Base-by-base conservation (phyloP, 805 yeast genomes). In the Candida suzukii region DNA sequence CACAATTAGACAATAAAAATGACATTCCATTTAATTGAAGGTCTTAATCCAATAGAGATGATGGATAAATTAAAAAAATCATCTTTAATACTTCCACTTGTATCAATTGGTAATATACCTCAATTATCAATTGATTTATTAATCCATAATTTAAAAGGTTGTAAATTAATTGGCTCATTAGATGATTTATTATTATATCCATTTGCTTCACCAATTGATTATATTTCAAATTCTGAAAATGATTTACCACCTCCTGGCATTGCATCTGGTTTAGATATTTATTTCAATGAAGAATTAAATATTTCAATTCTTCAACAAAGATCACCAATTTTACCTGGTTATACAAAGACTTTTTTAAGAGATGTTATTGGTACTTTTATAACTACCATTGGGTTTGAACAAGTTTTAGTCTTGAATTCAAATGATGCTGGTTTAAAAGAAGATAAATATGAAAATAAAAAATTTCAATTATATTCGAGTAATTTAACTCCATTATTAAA, bases 101-200 rank as follows among this genome's bases (percentile, higher is more conserved):
- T 93, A 0, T 78, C 96, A 3, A 73, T 86, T 6, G 98, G 95
- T 8, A 93, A 91, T 53, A 83, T 88, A 3, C 95, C 98, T 0
- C 99, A 93, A 58, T 64, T 91, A 38, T 63, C 90, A 0, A 60
- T 74, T 6, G 98, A 90, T 58, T 66, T 90, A 25, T 61, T 91
- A 21, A 66, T 88, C 10, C 83, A 82, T 51, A 76, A 80, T n/a
- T 61, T 74, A 20, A 4, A 17, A 2, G 68, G 67, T 4, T 73
- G 81, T 43, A 46, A 60, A 42, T 73, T 73, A 30, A 67, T 81
- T 3, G 78, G 74, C 11, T 54, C 73, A 14, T 60, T 90, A 24
- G 83, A 83, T 51, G 80, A 79, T 39, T 58, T 65, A 3, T 74
- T 67, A 47, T 60, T 88, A 9, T 85, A 83, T 54, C 96, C 98